phyloP scores from a whole-genome alignment of 2,329 filamentous ascomycete genomes.

The Nothomitra cinnamomea region DNA sequence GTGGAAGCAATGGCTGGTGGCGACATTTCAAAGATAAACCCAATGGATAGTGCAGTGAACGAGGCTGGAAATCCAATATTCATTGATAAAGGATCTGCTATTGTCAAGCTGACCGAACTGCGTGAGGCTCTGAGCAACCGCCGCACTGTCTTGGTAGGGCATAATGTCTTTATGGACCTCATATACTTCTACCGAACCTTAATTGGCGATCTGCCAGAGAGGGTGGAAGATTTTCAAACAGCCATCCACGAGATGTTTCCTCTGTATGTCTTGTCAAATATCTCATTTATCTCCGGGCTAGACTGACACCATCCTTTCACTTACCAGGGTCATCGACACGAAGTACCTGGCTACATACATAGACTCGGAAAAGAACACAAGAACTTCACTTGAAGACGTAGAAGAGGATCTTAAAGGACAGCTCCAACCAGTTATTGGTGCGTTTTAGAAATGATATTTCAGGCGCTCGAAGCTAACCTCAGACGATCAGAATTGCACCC shows the following conservation, averaged over 20 bases:
- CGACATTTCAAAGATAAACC: conserved; percentile 21
- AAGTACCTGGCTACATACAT: conserved; percentile 45
- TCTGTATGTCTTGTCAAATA: conserved; percentile 8
- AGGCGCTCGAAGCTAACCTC: conserved; percentile 11
- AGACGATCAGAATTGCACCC: conserved; percentile 14
- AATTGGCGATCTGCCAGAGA: conserved; percentile 37
- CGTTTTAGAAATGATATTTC: conserved; percentile 1
- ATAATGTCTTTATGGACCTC: conserved; percentile 49
- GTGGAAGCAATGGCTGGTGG: conserved; percentile 27
- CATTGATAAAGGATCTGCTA: conserved; percentile 24
- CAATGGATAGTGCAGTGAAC: conserved; percentile 12
- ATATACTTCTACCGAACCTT: conserved; percentile 48
- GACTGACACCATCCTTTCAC: background rate
- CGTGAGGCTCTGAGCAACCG: conserved; percentile 23
- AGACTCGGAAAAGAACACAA: conserved; percentile 33
- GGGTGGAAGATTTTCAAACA: conserved; percentile 33
- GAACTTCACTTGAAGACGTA: conserved; percentile 31
- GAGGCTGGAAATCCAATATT: background rate
- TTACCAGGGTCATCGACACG: conserved; percentile 34
- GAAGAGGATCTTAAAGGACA: conserved; percentile 25
- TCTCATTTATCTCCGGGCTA: background rate
- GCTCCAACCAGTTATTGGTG: conserved; percentile 26
- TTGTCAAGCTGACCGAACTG: conserved; percentile 20
- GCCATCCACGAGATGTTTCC: conserved; percentile 37
- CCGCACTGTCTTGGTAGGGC: conserved; percentile 38